phyloP scores from a whole-genome alignment of 495 filamentous ascomycete species.

The Lophiostoma macrostomum region DNA sequence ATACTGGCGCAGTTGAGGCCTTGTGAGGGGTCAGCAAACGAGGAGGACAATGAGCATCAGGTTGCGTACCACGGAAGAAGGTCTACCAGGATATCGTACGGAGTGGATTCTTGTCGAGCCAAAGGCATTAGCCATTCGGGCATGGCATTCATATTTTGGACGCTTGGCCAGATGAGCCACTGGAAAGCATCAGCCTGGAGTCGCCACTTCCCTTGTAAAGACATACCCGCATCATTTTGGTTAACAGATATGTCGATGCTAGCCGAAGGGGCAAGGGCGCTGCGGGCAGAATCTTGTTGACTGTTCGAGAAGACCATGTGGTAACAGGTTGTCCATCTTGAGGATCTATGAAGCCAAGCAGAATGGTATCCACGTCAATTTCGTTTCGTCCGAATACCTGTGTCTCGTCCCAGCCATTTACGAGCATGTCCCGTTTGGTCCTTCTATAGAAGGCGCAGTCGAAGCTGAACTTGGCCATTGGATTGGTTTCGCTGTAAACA shows the following conservation, averaged over 20 bases:
- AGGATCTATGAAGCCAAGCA: slow-evolving; percentile 23
- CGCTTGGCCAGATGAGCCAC: slow-evolving; percentile 32
- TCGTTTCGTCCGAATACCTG: slow-evolving; percentile 27
- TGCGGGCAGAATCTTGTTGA: slow-evolving; percentile 13
- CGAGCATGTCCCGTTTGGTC: slow-evolving; percentile 27
- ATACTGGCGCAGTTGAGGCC: slow-evolving; percentile 26
- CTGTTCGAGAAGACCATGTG: slow-evolving; percentile 23
- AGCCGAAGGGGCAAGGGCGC: slow-evolving; percentile 19
- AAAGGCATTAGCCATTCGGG: slow-evolving; percentile 32
- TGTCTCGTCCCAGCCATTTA: slow-evolving; percentile 24
- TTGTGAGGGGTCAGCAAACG: neutral
- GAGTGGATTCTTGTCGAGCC: slow-evolving; percentile 17
- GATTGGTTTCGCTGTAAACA: slow-evolving; percentile 1
- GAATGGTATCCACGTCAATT: slow-evolving; percentile 26
- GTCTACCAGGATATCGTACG: slow-evolving; percentile 26
- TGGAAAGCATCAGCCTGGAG: neutral
- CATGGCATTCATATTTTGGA: slow-evolving; percentile 30
- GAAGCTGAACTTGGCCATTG: slow-evolving; percentile 26
- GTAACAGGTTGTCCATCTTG: slow-evolving; percentile 22
- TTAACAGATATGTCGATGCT: slow-evolving; percentile 25
- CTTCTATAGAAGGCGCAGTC: slow-evolving; percentile 27
- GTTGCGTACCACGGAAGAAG: slow-evolving; percentile 25
- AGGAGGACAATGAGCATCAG: neutral
- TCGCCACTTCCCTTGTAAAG: neutral
- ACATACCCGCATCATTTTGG: slow-evolving; percentile 31